These are phyloP conservation scores for Cyclotella distinguenda DNA, from an alignment of 108 stramenopile genomes.

Conservation along the genomic window DNA sequence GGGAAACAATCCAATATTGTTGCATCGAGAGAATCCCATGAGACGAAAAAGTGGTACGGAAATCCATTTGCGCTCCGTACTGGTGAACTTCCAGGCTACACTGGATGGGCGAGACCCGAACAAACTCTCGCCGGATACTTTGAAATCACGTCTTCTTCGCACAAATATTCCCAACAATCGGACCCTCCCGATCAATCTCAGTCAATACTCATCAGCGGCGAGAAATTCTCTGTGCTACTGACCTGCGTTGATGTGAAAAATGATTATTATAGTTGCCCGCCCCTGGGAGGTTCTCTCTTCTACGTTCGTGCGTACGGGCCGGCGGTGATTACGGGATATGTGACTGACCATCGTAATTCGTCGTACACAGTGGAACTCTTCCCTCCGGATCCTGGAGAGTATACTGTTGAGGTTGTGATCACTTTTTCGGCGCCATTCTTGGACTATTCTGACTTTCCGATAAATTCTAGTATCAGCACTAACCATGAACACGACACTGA, in stretches of 20 bases:
- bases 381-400: conserved; percentile 61
- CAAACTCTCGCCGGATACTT: conserved; percentile 60
- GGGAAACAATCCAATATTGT: no score
- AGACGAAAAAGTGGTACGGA: no score
- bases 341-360: conserved; percentile 30
- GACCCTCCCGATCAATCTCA: conserved; percentile 7
- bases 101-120: conserved; percentile 77
- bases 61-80: conserved; percentile 37
- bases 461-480: conserved; percentile 3
- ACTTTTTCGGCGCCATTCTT: conserved; percentile 66
- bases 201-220: conserved; percentile 20
- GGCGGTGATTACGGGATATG: conserved; percentile 57
- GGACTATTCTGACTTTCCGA: conserved; percentile 52
- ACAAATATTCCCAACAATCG: no score
- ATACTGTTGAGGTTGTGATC: conserved; percentile 74
- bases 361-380: conserved; percentile 44
- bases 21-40: no score
- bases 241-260: conserved; percentile 42
- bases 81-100: conserved; percentile 79
- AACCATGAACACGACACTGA: conserved; percentile 13
- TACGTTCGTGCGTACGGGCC: conserved; percentile 76
- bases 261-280: conserved; percentile 25
- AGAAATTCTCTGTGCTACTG: conserved; percentile 26
- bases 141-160: conserved; percentile 32
- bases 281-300: conserved; percentile 42